phyloP scores from a whole-genome alignment of 352 stramenopile genomes.

The Globisporangium megalacanthum region DNA sequence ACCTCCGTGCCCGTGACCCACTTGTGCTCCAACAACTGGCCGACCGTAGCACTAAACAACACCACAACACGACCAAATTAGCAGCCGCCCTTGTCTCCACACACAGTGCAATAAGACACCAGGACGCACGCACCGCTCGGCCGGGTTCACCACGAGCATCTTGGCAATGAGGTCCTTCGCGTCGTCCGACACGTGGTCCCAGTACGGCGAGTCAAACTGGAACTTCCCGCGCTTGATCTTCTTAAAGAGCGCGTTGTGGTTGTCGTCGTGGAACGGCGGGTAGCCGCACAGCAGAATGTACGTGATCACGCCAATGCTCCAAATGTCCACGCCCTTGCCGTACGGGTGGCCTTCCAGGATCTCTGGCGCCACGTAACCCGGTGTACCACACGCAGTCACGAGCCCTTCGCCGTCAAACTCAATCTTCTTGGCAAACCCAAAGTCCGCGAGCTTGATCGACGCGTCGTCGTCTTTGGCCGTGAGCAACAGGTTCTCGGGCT shows the following conservation, averaged over 20 bases:
- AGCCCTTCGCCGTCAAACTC: constrained; percentile 65
- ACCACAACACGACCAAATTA: neutral
- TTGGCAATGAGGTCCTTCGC: constrained; percentile 94
- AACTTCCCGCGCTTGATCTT: constrained; percentile 94
- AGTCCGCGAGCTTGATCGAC: constrained; percentile 84
- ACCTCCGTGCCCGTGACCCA: constrained; percentile 88
- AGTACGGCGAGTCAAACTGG: constrained; percentile 95
- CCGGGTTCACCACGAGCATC: constrained; percentile 90
- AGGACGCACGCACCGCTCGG: constrained; percentile 52
- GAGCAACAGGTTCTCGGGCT: constrained; percentile 80
- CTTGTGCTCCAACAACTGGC: constrained; percentile 82
- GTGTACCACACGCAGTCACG: constrained; percentile 75
- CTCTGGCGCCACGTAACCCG: constrained; percentile 79
- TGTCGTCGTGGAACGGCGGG: constrained; percentile 89
- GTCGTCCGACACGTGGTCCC: constrained; percentile 90
- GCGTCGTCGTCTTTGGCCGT: constrained; percentile 79
- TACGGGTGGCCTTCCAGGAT: constrained; percentile 78
- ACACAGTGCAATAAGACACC: neutral
- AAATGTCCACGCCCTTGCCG: constrained; percentile 82
- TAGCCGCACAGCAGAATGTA: constrained; percentile 86
- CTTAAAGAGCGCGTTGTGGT: constrained; percentile 91
- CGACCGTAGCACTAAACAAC: constrained; percentile 58
- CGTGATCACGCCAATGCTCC: constrained; percentile 89
- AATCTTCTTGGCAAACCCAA: constrained; percentile 85
- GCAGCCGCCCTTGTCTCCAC: neutral